Evolutionary conservation across 1,139 yeast genomes (phyloP).

Genomic region (Yamadazyma aaseri): DNA sequence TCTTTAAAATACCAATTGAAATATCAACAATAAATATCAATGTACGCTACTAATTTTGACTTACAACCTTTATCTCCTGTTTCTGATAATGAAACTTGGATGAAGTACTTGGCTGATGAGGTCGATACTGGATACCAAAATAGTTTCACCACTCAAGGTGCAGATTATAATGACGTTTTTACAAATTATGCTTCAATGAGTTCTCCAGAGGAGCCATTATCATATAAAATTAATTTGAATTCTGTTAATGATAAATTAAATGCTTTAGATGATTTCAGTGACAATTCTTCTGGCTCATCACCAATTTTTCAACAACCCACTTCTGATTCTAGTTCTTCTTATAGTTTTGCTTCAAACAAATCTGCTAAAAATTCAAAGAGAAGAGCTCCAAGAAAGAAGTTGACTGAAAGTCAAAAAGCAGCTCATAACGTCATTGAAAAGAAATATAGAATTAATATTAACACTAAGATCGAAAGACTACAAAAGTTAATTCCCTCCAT

Average conservation of each 20-base stretch:
- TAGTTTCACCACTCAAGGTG: neutral
- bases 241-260: slow-evolving; percentile 12
- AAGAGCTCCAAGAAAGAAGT: slow-evolving; percentile 55
- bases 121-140: slow-evolving; percentile 1
- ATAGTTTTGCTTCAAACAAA: neutral
- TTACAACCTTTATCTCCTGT: slow-evolving; percentile 12
- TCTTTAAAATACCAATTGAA: too few species aligned
- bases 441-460: slow-evolving; percentile 69
- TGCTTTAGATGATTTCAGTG: neutral
- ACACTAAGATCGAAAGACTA: slow-evolving; percentile 66
- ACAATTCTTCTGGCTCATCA: neutral
- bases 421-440: slow-evolving; percentile 73
- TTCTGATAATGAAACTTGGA: slow-evolving; percentile 17
- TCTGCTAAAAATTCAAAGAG: slow-evolving; percentile 19
- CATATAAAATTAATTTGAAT: slow-evolving; percentile 11
- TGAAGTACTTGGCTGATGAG: slow-evolving; percentile 13
- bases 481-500: slow-evolving; percentile 67
- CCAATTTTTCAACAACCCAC: neutral
- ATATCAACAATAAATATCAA: too few species aligned
- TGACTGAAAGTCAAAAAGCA: slow-evolving; percentile 61
- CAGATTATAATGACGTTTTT: slow-evolving; percentile 4
- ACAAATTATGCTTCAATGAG: slow-evolving; percentile 3
- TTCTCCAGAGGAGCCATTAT: slow-evolving; percentile 6
- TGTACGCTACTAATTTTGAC: neutral
- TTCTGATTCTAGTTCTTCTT: neutral